A percentile compares a stretch with the other conserved stretches of the same genome.
These are phyloP conservation scores for Flaveria sonorensis DNA, from an alignment of 129 eudicot species.

Conservation along the genomic window DNA sequence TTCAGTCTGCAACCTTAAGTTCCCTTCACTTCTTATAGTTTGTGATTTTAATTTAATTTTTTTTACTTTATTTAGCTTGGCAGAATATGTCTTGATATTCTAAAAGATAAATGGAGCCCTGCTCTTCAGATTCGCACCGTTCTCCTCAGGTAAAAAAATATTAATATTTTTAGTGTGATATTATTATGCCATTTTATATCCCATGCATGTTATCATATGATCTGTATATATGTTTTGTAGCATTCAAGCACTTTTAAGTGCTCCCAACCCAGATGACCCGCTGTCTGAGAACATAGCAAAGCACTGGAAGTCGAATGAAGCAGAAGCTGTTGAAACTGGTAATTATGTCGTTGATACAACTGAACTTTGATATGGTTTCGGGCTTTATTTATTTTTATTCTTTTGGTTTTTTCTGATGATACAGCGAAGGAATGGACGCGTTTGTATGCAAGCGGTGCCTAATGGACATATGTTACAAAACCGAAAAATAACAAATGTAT, in stretches of 20 bases:
- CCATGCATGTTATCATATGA: background rate
- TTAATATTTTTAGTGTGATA: background rate
- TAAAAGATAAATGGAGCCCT: slow-evolving; percentile 98
- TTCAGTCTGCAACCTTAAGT: background rate
- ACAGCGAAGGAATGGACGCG: slow-evolving; percentile 97
- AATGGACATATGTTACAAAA: background rate
- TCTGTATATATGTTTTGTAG: slow-evolving; percentile 24
- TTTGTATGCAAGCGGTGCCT: slow-evolving; percentile 83
- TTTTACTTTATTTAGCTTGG: slow-evolving; percentile 64
- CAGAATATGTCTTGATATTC: slow-evolving; percentile 95
- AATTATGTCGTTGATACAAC: background rate
- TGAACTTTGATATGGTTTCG: background rate
- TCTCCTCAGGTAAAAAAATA: slow-evolving; percentile 64
- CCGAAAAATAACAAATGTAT: slow-evolving; percentile 6
- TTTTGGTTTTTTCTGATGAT: background rate
- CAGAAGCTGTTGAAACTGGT: slow-evolving; percentile 99
- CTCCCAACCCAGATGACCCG: slow-evolving; percentile 98
- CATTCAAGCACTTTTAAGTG: slow-evolving; percentile 97
- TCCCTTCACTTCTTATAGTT: slow-evolving; percentile 9
- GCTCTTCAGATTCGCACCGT: slow-evolving; percentile 98
- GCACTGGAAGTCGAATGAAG: slow-evolving; percentile 93
- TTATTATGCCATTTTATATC: background rate
- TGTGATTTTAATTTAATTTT: slow-evolving; percentile 3
- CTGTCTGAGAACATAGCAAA: slow-evolving; percentile 92
- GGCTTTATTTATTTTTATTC: background rate